Evolutionary conservation across 805 yeast genomes (phyloP), one percentile per base, ranked within the genome.

Genomic region (Metschnikowia kunwiensis): DNA sequence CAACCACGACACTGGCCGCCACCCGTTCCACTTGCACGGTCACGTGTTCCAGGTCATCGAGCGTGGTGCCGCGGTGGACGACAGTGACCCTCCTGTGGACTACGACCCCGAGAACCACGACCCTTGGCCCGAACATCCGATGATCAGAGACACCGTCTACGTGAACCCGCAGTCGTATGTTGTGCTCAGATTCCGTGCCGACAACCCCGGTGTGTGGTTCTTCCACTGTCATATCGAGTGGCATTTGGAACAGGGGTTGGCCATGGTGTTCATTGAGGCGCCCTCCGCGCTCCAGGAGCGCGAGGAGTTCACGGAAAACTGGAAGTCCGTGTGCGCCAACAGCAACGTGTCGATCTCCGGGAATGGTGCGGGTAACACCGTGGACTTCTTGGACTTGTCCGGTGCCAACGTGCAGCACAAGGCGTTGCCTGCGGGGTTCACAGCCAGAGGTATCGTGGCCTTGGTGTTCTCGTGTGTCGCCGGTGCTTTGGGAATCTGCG

Each of bases 221-320:
- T 93, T 93, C 94, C 98, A 91, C 69, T 91, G 98, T 66, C 98
- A 91, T 61, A 84, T 93, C 55, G 97, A 93, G 61, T 91, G 98
- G 98, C 98, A 93, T 69, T 75, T 91, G 72, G 75, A 80, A 55
- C 97, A 93, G 70, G 98, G 98, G 55, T 75, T 91, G 53, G 95
- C 95, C 9, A 52, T 88, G 38, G 70, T 73, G 8, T 67, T 93
- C 28, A 66, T 91, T 36, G 98, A 91, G 67, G 96, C 87, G 38
- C 98, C 98, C 19, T 49, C 60, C 8, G 86, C 81, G 60, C 61
- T 60, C 13, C 67, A 45, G 19, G 32, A 34, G 2, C 24, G 69
- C 38, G 85, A 84, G 63, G 70, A 70, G 35, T 56, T 89, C 33
- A 73, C 89, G 24, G 80, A 77, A 2, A 72, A 72, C 60, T 82